A percentile compares a stretch with the other conserved stretches of the same genome.
phyloP scores from a whole-genome alignment of 2,329 filamentous ascomycete genomes.

The Diplodia corticola region DNA sequence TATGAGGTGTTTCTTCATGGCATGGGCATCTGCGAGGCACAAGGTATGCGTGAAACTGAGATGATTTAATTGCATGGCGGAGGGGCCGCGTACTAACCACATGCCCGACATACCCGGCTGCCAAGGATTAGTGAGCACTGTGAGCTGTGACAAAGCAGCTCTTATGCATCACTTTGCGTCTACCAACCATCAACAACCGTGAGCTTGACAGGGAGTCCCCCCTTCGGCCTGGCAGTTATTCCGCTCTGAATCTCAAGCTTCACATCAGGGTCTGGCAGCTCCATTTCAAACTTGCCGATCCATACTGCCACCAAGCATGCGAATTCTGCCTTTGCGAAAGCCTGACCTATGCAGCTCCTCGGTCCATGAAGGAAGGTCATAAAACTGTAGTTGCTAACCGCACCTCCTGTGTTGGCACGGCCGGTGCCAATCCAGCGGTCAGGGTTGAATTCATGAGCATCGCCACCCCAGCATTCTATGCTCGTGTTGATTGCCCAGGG shows the following conservation, averaged over 20 bases:
- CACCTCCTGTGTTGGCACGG: constrained; percentile 64
- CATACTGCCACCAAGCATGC: constrained; percentile 76
- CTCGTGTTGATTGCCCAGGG: constrained; percentile 70
- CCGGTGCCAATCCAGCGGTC: constrained; percentile 55
- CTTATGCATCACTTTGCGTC: neutral
- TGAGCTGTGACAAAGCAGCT: constrained; percentile 9
- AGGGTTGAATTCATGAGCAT: constrained; percentile 74
- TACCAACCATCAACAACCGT: constrained; percentile 69
- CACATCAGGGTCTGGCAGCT: constrained; percentile 50
- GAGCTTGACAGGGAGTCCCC: constrained; percentile 69
- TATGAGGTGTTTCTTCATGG: neutral
- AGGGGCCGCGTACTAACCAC: neutral
- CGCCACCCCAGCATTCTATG: constrained; percentile 70
- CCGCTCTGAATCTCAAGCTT: constrained; percentile 68
- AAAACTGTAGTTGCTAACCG: constrained; percentile 73
- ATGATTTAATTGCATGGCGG: neutral
- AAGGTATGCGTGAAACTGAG: neutral
- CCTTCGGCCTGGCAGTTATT: constrained; percentile 70
- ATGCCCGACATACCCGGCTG: neutral
- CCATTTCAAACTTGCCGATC: constrained; percentile 72
- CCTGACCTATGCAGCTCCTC: constrained; percentile 78
- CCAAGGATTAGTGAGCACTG: constrained; percentile 13
- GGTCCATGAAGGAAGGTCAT: constrained; percentile 86
- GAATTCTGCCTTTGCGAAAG: constrained; percentile 81
- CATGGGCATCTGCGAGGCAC: neutral